Evolutionary conservation across 352 stramenopile genomes (phyloP), one percentile per base, ranked within the genome.

Genomic region (Blastocystis sp.): DNA sequence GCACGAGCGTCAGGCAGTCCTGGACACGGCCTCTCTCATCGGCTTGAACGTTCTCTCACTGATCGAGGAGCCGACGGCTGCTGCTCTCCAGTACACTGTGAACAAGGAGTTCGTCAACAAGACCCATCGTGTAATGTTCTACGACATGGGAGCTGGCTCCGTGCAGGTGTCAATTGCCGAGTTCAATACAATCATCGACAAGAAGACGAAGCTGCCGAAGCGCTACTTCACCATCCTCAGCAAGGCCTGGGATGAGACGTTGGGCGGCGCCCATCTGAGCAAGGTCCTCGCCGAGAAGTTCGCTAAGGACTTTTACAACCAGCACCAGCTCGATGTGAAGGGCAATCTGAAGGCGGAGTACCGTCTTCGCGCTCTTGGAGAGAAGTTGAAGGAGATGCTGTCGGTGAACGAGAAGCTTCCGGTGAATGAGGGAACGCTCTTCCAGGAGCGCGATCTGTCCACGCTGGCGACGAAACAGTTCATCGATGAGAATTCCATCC

Each of bases 11-110:
- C 89, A 94, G 84, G 94, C 95, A 4, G 87, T 98, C 56, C 88
- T 97, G 65, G 92, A 97, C 89, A 94, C 96, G 0, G 96, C 95
- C 0, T 91, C 94, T 76, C 92, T 98, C 84, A 94, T 93, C 0
- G 94, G 93, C 14, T 89, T 99, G 57, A 95, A 96, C 56, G 95
- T 97, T 18, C 90, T 99, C 38, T 93, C 91, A 16, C 88, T 98
- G 0, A 96, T 98, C 88, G 96, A 99, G 78, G 94, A 98, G 87
- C 97, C 97, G 88, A 97, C 95, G 24, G 95, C 95, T n/a, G 94
- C 95, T 6, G 95, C 94, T 11, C 87, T 98, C 24, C 94, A 98
- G 75, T 95, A 97, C 87, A 93, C 90, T 0, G 95, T 98, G 79
- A 94, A 98, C 88, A 91, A 94, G 44, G 92, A 92, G 34, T 95